Conservation (phyloP, 2,329 filamentous ascomycete species). For the Dichotomopilus funicola region DNA sequence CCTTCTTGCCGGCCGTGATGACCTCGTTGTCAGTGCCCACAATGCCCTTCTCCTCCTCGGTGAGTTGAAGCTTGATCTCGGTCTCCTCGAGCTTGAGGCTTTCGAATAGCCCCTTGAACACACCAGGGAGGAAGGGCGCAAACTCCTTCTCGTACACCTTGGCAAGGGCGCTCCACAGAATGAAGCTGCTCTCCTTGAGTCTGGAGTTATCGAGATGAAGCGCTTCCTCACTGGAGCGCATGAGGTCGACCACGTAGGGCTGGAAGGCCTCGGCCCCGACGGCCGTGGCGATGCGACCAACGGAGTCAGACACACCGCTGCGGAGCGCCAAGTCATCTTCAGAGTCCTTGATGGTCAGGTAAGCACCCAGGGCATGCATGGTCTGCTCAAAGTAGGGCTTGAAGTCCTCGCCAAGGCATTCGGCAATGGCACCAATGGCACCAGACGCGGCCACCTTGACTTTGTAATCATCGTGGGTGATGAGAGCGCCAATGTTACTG, state of each 20-base stretch:
- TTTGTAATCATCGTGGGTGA: constrained; percentile 77
- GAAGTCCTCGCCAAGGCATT: constrained; percentile 75
- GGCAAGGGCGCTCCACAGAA: constrained; percentile 89
- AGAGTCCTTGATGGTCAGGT: constrained; percentile 77
- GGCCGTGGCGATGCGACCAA: constrained; percentile 86
- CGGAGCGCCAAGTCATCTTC: constrained; percentile 87
- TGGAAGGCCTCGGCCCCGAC: constrained; percentile 83
- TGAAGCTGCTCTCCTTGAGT: constrained; percentile 93
- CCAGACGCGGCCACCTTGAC: constrained; percentile 86
- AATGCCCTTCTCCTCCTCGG: constrained; percentile 66
- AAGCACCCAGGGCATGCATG: constrained; percentile 82
- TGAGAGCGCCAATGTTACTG: constrained; percentile 74
- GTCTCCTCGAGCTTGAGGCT: constrained; percentile 85
- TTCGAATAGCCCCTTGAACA: constrained; percentile 73
- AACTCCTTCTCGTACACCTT: constrained; percentile 89
- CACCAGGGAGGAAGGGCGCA: constrained; percentile 67
- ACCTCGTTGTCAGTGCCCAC: constrained; percentile 61
- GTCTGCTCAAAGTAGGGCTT: constrained; percentile 85
- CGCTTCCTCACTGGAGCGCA: constrained; percentile 88
- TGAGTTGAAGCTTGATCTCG: constrained; percentile 72
- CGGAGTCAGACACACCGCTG: constrained; percentile 82
- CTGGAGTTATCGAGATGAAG: constrained; percentile 82
- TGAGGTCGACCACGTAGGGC: constrained; percentile 82
- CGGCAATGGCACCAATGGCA: constrained; percentile 84
- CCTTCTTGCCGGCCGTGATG: constrained; percentile 73